Evolutionary conservation across 2,329 filamentous ascomycete genomes (phyloP).

Genomic region (Huntiella omanensis): DNA sequence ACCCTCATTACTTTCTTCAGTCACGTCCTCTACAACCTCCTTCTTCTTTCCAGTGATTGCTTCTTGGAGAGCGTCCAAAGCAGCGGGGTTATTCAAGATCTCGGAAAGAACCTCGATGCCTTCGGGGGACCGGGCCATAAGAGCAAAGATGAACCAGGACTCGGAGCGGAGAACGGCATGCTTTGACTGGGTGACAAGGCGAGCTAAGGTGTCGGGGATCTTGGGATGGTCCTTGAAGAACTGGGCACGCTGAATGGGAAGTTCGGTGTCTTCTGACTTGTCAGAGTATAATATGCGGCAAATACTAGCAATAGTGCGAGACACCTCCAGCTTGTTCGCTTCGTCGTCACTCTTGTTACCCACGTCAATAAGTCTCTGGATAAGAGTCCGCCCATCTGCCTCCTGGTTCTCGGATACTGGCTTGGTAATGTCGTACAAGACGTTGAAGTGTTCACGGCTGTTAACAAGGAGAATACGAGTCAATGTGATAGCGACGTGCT

Average conservation of each 20-base stretch:
- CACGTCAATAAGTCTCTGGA: slow-evolving; percentile 20
- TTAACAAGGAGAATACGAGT: slow-evolving; percentile 35
- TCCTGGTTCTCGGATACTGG: slow-evolving; percentile 16
- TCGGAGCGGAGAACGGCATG: slow-evolving; percentile 42
- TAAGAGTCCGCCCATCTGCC: slow-evolving; percentile 1
- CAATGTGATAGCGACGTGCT: slow-evolving; percentile 40
- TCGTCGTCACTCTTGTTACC: slow-evolving; percentile 22
- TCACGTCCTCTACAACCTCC: slow-evolving; percentile 10
- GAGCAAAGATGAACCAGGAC: slow-evolving; percentile 41
- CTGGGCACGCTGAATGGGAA: slow-evolving; percentile 14
- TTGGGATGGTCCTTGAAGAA: slow-evolving; percentile 29
- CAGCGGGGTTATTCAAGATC: slow-evolving; percentile 19
- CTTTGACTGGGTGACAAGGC: slow-evolving; percentile 36
- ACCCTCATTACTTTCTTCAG: slow-evolving; percentile 12
- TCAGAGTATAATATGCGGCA: slow-evolving; percentile 35
- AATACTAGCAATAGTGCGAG: slow-evolving; percentile 31
- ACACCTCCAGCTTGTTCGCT: slow-evolving; percentile 41
- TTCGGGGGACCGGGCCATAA: slow-evolving; percentile 34
- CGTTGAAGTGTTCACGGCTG: slow-evolving; percentile 31
- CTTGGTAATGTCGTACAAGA: slow-evolving; percentile 25
- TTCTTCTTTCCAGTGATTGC: slow-evolving; percentile 6
- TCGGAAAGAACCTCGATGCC: slow-evolving; percentile 28
- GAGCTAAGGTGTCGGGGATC: slow-evolving; percentile 26
- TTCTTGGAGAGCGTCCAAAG: slow-evolving; percentile 1
- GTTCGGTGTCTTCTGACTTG: not conserved